phyloP scores from a whole-genome alignment of 2,329 filamentous ascomycete genomes.

The Pseudohalonectria lignicola region DNA sequence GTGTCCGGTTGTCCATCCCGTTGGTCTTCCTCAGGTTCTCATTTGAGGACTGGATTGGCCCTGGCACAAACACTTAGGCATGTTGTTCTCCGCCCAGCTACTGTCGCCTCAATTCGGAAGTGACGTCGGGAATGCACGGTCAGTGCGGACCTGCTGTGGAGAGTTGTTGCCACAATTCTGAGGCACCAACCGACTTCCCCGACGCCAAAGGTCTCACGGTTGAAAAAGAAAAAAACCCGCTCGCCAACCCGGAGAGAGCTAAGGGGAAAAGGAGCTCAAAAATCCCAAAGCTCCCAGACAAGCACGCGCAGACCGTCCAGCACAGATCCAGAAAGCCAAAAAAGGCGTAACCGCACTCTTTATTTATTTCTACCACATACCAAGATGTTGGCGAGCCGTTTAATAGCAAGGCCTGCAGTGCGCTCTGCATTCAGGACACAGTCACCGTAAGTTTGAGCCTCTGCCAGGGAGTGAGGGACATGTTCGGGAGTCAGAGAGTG shows the following conservation, averaged over 20 bases:
- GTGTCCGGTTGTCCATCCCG: too few species aligned
- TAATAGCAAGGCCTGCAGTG: constrained; percentile 46
- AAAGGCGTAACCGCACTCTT: not conserved
- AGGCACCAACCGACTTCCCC: not conserved
- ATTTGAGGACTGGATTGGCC: too few species aligned
- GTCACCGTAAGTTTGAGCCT: constrained; percentile 7
- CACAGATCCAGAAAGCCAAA: not conserved
- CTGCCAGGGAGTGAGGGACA: too few species aligned
- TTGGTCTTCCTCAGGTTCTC: too few species aligned
- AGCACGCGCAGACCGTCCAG: not conserved
- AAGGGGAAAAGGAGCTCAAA: too few species aligned
- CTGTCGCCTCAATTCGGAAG: too few species aligned
- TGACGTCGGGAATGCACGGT: constrained; percentile 1
- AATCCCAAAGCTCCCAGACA: not conserved
- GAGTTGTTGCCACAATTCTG: not conserved
- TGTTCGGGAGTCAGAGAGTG: too few species aligned
- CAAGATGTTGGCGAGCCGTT: constrained; percentile 50
- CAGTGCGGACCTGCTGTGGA: not conserved
- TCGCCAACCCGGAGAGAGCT: too few species aligned
- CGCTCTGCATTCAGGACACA: constrained; percentile 40
- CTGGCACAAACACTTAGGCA: too few species aligned
- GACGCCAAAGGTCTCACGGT: not conserved
- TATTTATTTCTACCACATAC: too few species aligned
- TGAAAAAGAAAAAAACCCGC: not conserved
- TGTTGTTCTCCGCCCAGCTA: too few species aligned